A percentile compares a stretch with the other conserved stretches of the same genome.
Conservation (phyloP, 2,329 filamentous ascomycete species). For the Colletotrichum godetiae region DNA sequence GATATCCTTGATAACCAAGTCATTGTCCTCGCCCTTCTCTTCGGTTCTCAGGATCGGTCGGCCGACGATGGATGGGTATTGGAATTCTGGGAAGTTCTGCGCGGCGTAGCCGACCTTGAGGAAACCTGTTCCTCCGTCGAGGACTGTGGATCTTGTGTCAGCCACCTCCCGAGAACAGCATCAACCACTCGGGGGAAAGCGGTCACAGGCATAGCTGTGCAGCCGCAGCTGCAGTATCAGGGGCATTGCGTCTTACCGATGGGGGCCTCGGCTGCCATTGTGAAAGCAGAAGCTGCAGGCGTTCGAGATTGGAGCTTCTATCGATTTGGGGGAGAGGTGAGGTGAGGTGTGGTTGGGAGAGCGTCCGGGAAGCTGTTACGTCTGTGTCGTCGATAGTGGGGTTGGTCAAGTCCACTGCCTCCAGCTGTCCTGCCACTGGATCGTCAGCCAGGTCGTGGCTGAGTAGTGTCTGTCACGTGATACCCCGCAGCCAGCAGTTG, state of each 20-base stretch:
- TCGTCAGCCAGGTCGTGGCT: conserved; percentile 34
- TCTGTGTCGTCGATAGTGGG: conserved; percentile 37
- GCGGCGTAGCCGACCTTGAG: conserved; percentile 99
- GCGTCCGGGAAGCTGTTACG: conserved; percentile 35
- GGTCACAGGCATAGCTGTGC: neutral
- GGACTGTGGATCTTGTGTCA: conserved; percentile 69
- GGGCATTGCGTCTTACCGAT: conserved; percentile 58
- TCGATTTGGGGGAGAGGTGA: conserved; percentile 42
- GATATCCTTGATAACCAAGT: conserved; percentile 89
- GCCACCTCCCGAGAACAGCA: conserved; percentile 27
- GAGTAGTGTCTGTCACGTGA: conserved; percentile 48
- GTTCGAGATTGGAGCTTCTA: conserved; percentile 34
- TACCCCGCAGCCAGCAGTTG: conserved; percentile 42
- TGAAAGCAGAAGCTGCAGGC: conserved; percentile 38
- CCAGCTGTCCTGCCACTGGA: conserved; percentile 26
- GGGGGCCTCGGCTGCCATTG: conserved; percentile 66
- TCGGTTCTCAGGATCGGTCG: conserved; percentile 97
- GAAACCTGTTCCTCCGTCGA: conserved; percentile 99
- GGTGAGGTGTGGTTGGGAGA: conserved; percentile 28
- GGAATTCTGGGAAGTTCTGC: conserved; percentile 99
- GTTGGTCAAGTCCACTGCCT: conserved; percentile 30
- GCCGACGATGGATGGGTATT: conserved; percentile 98
- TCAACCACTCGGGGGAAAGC: neutral
- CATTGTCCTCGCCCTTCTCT: conserved; percentile 72
- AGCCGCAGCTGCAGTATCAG: neutral